Conservation (phyloP, 2,329 filamentous ascomycete genomes). For the Penicillium sp. region DNA sequence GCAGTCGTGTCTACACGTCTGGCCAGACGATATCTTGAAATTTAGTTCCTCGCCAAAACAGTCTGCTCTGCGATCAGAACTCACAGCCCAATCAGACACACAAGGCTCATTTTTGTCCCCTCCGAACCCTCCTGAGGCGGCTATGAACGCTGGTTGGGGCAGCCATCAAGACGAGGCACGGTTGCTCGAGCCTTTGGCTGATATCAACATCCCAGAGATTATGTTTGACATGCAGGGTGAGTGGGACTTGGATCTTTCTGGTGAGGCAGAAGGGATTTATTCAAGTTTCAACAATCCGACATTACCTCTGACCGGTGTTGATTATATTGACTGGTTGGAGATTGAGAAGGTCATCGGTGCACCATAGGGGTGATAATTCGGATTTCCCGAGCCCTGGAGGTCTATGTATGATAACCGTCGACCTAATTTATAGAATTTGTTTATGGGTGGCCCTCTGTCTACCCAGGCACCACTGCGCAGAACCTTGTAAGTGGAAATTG, state of each 20-base stretch:
- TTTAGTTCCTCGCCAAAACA: not conserved
- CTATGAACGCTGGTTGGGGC: not conserved
- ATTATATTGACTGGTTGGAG: slow-evolving; percentile 26
- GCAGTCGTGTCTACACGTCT: slow-evolving; percentile 19
- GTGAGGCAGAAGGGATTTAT: slow-evolving; percentile 24
- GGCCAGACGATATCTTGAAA: slow-evolving; percentile 13
- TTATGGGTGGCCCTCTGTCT: too few relatives aligned
- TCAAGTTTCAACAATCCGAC: slow-evolving; percentile 24
- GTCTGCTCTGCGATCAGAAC: not conserved
- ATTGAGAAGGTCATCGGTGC: slow-evolving; percentile 23
- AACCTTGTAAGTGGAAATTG: too few relatives aligned
- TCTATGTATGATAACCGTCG: too few relatives aligned
- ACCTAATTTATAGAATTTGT: too few relatives aligned
- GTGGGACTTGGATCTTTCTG: slow-evolving; percentile 18
- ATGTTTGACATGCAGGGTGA: slow-evolving; percentile 19
- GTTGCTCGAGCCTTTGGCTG: slow-evolving; percentile 16
- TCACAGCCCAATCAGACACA: not conserved
- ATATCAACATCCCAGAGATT: slow-evolving; percentile 1
- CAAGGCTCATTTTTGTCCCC: not conserved
- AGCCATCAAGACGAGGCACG: slow-evolving; percentile 9
- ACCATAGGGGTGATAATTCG: not conserved
- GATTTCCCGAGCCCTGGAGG: too few relatives aligned
- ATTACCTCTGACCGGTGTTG: slow-evolving; percentile 22
- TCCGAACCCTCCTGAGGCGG: not conserved
- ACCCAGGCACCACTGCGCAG: too few relatives aligned